Conservation (phyloP, 2,329 filamentous ascomycete genomes). For the Aspergillus novoparasiticus region DNA sequence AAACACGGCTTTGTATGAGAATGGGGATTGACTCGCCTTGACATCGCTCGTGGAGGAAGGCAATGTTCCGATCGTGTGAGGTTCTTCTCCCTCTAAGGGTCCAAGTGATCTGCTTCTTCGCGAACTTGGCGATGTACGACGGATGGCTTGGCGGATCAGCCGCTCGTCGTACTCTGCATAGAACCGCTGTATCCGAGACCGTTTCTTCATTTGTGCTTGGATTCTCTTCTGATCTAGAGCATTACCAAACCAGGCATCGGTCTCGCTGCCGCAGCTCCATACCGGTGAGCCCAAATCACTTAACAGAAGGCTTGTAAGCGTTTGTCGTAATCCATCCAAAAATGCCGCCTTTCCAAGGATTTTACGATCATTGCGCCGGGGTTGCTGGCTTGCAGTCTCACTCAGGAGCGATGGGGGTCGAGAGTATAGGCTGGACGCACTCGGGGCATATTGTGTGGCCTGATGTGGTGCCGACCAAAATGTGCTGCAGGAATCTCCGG, state of each 20-base stretch:
- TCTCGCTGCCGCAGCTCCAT: constrained; percentile 88
- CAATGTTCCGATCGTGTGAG: neutral
- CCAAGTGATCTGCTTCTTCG: constrained; percentile 41
- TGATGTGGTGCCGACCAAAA: constrained; percentile 90
- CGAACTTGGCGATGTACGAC: constrained; percentile 23
- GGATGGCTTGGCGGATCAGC: constrained; percentile 26
- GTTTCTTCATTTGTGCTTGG: constrained; percentile 42
- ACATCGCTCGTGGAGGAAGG: neutral
- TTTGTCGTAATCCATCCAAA: constrained; percentile 74
- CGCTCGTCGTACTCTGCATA: constrained; percentile 40
- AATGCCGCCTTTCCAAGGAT: constrained; percentile 76
- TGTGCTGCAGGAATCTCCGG: constrained; percentile 74
- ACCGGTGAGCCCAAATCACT: constrained; percentile 88
- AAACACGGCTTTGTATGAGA: constrained; percentile 81
- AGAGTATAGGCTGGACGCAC: constrained; percentile 59
- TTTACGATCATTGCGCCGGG: constrained; percentile 39
- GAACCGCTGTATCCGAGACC: constrained; percentile 41
- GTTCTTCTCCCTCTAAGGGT: constrained; percentile 17
- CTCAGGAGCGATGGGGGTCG: constrained; percentile 46
- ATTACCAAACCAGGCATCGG: constrained; percentile 77
- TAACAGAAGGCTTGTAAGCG: constrained; percentile 78
- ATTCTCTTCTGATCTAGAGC: constrained; percentile 54
- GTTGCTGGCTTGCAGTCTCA: constrained; percentile 36
- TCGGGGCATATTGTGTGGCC: constrained; percentile 64
- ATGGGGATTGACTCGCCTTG: constrained; percentile 44